These are phyloP conservation scores for Acanthamoeba lenticulata DNA, from an alignment of 208 protist genomes.

Conservation along the genomic window DNA sequence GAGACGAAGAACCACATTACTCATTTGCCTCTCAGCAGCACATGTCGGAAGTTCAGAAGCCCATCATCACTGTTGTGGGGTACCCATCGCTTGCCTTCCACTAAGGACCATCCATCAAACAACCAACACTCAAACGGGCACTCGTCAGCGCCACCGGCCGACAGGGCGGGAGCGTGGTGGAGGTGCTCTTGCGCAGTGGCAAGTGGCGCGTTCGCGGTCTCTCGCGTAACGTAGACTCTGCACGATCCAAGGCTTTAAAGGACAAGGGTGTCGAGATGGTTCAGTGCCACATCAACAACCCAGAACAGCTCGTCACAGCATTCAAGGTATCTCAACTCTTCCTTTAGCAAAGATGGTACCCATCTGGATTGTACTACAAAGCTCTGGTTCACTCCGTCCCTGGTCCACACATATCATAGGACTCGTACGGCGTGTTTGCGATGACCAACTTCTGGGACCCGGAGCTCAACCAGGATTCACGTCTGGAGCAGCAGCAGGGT, in stretches of 20 bases:
- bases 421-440: background rate
- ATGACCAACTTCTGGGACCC: slow-evolving; percentile 18
- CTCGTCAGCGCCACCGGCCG: background rate
- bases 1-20: too few relatives aligned
- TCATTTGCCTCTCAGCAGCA: too few relatives aligned
- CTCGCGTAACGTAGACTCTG: background rate
- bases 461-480: slow-evolving; percentile 1
- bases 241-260: background rate
- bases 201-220: background rate
- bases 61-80: background rate
- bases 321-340: background rate
- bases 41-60: background rate
- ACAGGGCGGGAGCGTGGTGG: slow-evolving; percentile 4
- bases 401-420: background rate
- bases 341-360: background rate
- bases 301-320: background rate
- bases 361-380: background rate
- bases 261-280: background rate
- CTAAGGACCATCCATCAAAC: too few relatives aligned
- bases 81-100: background rate
- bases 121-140: too few relatives aligned
- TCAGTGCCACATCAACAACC: background rate
- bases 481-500: background rate
- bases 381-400: background rate
- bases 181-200: background rate